Evolutionary conservation across 1,284 basidiomycete species (phyloP).

Genomic region (Ganoderma resinaceum): DNA sequence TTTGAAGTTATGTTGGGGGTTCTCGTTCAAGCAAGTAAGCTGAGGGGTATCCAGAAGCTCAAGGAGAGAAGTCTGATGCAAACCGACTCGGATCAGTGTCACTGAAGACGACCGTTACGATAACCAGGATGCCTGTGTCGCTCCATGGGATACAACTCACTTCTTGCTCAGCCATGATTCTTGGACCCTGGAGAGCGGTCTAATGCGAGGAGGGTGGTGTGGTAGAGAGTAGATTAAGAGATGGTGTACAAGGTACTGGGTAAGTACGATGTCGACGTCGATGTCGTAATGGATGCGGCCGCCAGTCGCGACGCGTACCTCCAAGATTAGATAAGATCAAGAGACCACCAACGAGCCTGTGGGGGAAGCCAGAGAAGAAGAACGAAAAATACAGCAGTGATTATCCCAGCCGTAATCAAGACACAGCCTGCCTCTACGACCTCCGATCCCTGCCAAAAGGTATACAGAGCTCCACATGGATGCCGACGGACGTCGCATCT

Average conservation of each 20-base stretch:
- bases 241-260: slow-evolving; percentile 22
- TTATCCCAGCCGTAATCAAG: slow-evolving; percentile 6
- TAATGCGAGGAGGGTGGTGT: neutral
- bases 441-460: slow-evolving; percentile 5
- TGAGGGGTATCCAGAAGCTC: slow-evolving; percentile 66
- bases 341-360: neutral
- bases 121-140: neutral
- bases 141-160: slow-evolving; percentile 13
- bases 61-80: slow-evolving; percentile 59
- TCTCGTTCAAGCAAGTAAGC: slow-evolving; percentile 82
- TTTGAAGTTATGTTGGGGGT: slow-evolving; percentile 63
- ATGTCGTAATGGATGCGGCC: slow-evolving; percentile 9
- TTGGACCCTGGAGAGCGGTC: neutral
- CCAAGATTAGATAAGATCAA: slow-evolving; percentile 39
- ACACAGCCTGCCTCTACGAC: neutral
- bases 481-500: neutral
- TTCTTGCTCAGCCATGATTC: slow-evolving; percentile 27
- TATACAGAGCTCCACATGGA: slow-evolving; percentile 5
- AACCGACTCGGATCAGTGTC: slow-evolving; percentile 3
- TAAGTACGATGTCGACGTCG: slow-evolving; percentile 1
- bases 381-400: slow-evolving; percentile 20
- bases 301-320: slow-evolving; percentile 15
- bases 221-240: slow-evolving; percentile 27
- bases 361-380: slow-evolving; percentile 8
- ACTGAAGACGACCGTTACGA: neutral